Percentiles rank a stretch among this genome's conserved stretches.
Evolutionary conservation across 2,329 filamentous ascomycete species (phyloP).

Genomic region (Exophiala spinifera): DNA sequence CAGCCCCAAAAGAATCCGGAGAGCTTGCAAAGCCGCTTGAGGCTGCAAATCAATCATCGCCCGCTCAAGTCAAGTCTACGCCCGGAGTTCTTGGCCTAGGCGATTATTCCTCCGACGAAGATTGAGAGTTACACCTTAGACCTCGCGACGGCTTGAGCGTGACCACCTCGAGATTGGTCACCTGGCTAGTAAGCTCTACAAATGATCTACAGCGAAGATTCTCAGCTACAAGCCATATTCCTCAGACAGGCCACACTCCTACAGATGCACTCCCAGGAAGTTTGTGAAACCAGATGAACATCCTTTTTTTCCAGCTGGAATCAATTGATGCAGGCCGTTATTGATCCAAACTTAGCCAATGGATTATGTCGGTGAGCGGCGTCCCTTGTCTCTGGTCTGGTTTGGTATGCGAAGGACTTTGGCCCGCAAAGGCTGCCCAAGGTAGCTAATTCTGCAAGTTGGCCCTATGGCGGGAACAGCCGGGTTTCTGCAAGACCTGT

Average conservation of each 20-base stretch:
- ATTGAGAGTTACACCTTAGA: constrained; percentile 27
- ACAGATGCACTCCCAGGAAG: neutral
- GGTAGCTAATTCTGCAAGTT: too few species aligned
- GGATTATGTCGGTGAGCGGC: neutral
- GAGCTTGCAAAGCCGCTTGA: neutral
- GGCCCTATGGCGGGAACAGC: too few species aligned
- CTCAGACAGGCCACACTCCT: too few species aligned
- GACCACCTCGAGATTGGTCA: neutral
- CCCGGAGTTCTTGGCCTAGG: constrained; percentile 35
- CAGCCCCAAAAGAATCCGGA: neutral
- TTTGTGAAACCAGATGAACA: neutral
- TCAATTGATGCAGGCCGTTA: neutral
- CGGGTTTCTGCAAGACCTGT: too few species aligned
- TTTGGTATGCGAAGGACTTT: neutral
- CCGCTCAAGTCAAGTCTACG: constrained; percentile 25
- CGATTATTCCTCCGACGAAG: constrained; percentile 42
- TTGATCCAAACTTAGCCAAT: neutral
- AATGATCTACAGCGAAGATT: neutral
- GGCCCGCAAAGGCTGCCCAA: too few species aligned
- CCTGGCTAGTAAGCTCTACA: too few species aligned
- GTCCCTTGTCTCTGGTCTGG: neutral
- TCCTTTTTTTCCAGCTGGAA: neutral
- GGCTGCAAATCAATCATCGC: neutral
- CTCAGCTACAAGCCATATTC: too few species aligned
- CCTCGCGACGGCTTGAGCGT: neutral